phyloP scores from a whole-genome alignment of 2,329 filamentous ascomycete genomes.

The Claviceps citrina region DNA sequence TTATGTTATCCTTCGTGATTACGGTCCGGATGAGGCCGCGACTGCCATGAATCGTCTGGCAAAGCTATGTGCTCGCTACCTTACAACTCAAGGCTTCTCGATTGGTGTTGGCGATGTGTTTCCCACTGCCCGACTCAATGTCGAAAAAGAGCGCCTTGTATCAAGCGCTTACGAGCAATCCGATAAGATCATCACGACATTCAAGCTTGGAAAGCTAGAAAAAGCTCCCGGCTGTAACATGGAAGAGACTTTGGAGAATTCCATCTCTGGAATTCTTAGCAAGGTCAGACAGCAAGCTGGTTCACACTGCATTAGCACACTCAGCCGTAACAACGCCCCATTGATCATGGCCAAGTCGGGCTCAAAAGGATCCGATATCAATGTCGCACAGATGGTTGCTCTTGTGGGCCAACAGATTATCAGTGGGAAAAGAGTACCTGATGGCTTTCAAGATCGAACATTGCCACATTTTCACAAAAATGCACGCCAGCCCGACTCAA shows the following conservation, averaged over 20 bases:
- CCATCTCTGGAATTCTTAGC: slow-evolving; percentile 79
- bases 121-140: slow-evolving; percentile 54
- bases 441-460: slow-evolving; percentile 92
- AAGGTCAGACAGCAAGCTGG: slow-evolving; percentile 85
- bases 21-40: slow-evolving; percentile 75
- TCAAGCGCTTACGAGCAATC: slow-evolving; percentile 64
- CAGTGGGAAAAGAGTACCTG: slow-evolving; percentile 74
- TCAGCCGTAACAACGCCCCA: slow-evolving; percentile 84
- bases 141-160: slow-evolving; percentile 62
- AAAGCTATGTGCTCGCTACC: slow-evolving; percentile 73
- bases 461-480: slow-evolving; percentile 93
- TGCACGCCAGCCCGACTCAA: slow-evolving; percentile 77
- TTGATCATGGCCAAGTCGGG: slow-evolving; percentile 95
- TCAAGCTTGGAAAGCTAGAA: slow-evolving; percentile 64
- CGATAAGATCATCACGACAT: slow-evolving; percentile 68
- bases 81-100: slow-evolving; percentile 86
- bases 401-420: slow-evolving; percentile 98
- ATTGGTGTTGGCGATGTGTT: slow-evolving; percentile 94
- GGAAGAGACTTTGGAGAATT: slow-evolving; percentile 81
- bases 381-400: slow-evolving; percentile 97
- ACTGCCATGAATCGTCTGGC: slow-evolving; percentile 87
- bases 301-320: slow-evolving; percentile 73
- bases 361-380: slow-evolving; percentile 93
- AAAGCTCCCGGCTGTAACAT: slow-evolving; percentile 82
- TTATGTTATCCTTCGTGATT: slow-evolving; percentile 91